These are phyloP conservation scores for Citrus reticulata DNA, from an alignment of 345 rosid genomes.

Conservation along the genomic window DNA sequence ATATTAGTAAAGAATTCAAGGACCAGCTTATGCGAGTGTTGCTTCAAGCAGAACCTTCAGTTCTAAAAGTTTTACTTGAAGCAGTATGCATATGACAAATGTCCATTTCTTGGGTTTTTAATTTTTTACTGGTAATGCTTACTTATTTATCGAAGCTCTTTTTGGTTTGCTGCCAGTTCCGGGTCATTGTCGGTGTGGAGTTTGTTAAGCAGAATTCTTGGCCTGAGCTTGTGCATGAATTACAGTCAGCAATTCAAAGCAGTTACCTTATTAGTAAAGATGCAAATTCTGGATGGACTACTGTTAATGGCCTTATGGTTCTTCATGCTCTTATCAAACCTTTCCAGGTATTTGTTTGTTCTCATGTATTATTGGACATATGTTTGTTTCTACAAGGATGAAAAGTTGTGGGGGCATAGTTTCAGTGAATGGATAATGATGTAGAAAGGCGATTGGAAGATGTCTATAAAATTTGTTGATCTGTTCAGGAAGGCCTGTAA, in stretches of 20 bases:
- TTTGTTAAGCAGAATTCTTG: slow-evolving; percentile 65
- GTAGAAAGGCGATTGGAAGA: background rate
- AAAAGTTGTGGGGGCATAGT: background rate
- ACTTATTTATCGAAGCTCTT: background rate
- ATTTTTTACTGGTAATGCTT: background rate
- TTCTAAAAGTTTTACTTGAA: slow-evolving; percentile 81
- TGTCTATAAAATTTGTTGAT: background rate
- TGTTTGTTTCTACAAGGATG: background rate
- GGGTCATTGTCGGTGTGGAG: slow-evolving; percentile 51
- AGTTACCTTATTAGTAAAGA: slow-evolving; percentile 41
- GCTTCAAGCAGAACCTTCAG: slow-evolving; percentile 52
- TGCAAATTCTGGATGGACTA: slow-evolving; percentile 43
- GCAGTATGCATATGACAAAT: slow-evolving; percentile 36
- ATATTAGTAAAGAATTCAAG: slow-evolving; percentile 66
- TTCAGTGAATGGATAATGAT: background rate
- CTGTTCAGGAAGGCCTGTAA: background rate
- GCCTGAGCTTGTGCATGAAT: slow-evolving; percentile 75
- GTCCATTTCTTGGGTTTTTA: background rate
- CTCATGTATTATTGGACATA: background rate
- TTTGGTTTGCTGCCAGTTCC: slow-evolving; percentile 46
- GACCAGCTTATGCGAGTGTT: slow-evolving; percentile 60
- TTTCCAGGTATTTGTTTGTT: slow-evolving; percentile 57
- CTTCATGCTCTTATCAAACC: slow-evolving; percentile 72
- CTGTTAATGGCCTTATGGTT: slow-evolving; percentile 53
- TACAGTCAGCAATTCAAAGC: slow-evolving; percentile 55